phyloP scores from a whole-genome alignment of 208 protist genomes.

The Naegleria fowleri region DNA sequence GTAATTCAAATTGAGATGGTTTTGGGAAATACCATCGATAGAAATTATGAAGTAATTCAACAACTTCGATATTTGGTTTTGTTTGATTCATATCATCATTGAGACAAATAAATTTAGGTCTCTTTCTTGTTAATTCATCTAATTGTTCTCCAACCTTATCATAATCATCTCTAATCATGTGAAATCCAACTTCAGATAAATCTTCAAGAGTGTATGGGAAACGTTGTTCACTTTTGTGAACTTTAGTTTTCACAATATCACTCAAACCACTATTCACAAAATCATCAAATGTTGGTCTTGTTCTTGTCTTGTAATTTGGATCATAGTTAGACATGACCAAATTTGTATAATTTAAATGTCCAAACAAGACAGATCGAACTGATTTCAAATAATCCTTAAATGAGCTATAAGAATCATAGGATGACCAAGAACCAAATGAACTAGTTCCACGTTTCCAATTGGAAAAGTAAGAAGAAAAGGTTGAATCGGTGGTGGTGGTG shows the following conservation, averaged over 20 bases:
- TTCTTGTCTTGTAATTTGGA: not conserved
- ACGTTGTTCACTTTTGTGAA: conserved; percentile 11
- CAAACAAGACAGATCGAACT: not conserved
- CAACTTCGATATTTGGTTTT: conserved; percentile 28
- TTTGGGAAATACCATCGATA: conserved; percentile 23
- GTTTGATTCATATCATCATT: conserved; percentile 64
- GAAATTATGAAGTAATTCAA: not conserved
- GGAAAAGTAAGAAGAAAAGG: not conserved
- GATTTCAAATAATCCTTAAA: not conserved
- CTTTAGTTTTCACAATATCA: not conserved
- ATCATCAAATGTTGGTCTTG: not conserved
- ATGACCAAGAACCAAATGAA: not conserved
- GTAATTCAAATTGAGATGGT: not conserved
- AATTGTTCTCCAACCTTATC: conserved; percentile 36
- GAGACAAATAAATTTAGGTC: conserved; percentile 60
- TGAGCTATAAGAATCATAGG: not conserved
- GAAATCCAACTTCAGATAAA: conserved; percentile 54
- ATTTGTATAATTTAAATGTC: not conserved
- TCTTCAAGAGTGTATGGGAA: conserved; percentile 38
- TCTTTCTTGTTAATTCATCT: conserved; percentile 44
- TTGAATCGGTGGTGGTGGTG: no score
- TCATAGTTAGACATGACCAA: not conserved
- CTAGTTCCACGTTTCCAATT: not conserved
- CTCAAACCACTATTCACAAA: not conserved
- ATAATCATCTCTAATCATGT: conserved; percentile 55